These are phyloP conservation scores for Suillus luteus DNA, from an alignment of 768 basidiomycete species.

Conservation along the genomic window DNA sequence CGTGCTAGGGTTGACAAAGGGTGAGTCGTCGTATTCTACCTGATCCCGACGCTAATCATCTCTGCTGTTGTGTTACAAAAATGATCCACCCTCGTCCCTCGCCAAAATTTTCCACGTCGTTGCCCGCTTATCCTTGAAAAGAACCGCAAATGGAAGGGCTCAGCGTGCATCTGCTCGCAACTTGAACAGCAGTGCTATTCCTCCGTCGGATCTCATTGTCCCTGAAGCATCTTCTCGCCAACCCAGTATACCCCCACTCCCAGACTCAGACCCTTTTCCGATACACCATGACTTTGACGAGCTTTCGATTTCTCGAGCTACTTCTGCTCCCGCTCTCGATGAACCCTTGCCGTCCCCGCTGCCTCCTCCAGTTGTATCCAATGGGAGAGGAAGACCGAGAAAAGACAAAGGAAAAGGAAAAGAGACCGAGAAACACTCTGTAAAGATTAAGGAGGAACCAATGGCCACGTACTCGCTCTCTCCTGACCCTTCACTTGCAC, in stretches of 20 bases:
- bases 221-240: conserved; percentile 43
- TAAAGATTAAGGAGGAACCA: conserved; percentile 51
- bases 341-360: conserved; percentile 20
- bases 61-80: conserved; percentile 20
- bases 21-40: conserved; percentile 46
- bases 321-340: conserved; percentile 43
- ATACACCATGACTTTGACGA: conserved; percentile 62
- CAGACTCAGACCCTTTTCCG: conserved; percentile 54
- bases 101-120: conserved; percentile 15
- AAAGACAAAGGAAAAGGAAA: conserved; percentile 53
- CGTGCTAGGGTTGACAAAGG: conserved; percentile 72
- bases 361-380: conserved; percentile 8
- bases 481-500: conserved; percentile 34
- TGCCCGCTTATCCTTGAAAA: conserved; percentile 28
- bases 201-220: conserved; percentile 39
- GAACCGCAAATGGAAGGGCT: conserved; percentile 64
- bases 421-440: conserved; percentile 37
- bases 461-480: conserved; percentile 36
- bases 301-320: conserved; percentile 61
- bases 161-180: conserved; percentile 73
- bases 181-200: conserved; percentile 46
- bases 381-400: conserved; percentile 33
- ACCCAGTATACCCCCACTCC: conserved; percentile 41
- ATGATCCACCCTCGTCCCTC: conserved; percentile 30
- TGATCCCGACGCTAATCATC: conserved; percentile 17